Evolutionary conservation across 2,329 filamentous ascomycete species (phyloP).

Genomic region (Penicillium sclerotiorum): DNA sequence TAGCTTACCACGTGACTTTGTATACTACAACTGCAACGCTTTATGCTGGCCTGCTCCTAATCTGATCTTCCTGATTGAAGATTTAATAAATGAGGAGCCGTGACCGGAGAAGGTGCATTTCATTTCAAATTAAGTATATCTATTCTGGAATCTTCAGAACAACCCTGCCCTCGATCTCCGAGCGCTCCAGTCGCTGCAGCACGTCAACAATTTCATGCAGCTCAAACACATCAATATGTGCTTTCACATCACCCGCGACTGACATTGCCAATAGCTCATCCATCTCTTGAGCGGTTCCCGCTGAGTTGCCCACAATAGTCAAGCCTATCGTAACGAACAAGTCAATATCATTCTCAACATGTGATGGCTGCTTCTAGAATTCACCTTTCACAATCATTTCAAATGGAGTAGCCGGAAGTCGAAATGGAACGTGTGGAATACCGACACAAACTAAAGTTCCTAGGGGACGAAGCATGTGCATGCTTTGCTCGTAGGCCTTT

Average conservation of each 20-base stretch:
- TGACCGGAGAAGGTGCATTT: too few relatives aligned
- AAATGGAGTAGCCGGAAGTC: conserved; percentile 50
- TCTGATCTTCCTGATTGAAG: too few relatives aligned
- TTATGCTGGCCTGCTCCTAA: too few relatives aligned
- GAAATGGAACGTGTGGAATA: conserved; percentile 47
- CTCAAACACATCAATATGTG: conserved; percentile 40
- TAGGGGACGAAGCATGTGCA: conserved; percentile 47
- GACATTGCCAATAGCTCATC: conserved; percentile 49
- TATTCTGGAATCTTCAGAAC: conserved; percentile 40
- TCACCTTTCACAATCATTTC: conserved; percentile 52
- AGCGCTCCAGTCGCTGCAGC: conserved; percentile 37
- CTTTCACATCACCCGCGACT: conserved; percentile 44
- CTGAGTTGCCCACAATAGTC: conserved; percentile 51
- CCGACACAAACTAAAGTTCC: conserved; percentile 54
- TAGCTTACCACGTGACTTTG: too few relatives aligned
- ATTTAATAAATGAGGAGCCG: too few relatives aligned
- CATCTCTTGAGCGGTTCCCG: conserved; percentile 50
- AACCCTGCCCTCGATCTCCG: conserved; percentile 42
- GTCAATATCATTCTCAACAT: conserved; percentile 2
- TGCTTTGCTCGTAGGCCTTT: conserved; percentile 48
- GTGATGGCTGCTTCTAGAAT: not conserved
- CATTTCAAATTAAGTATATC: too few relatives aligned
- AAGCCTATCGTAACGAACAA: conserved; percentile 32
- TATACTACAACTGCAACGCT: too few relatives aligned
- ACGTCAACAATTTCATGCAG: conserved; percentile 39